Percentiles rank a stretch among this genome's conserved stretches.
Conservation (phyloP, 148 eudicot genomes). For the Persicaria tinctoria region DNA sequence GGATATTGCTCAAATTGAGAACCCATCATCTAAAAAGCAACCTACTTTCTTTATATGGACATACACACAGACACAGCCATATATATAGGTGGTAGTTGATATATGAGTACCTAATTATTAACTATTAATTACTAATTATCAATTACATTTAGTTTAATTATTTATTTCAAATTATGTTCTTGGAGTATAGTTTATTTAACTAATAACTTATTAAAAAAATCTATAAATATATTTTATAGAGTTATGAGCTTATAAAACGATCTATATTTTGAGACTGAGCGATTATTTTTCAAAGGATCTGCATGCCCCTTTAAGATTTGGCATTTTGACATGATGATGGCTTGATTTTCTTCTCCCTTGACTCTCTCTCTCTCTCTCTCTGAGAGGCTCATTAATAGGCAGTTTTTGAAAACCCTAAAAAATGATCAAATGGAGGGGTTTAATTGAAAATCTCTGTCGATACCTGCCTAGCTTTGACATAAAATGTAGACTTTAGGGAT, state of each 20-base stretch:
- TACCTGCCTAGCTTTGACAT: constrained; percentile 10
- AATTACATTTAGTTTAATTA: no score
- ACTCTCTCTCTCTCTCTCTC: not conserved
- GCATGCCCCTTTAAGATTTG: no score
- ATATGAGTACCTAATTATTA: not conserved
- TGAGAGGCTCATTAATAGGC: not conserved
- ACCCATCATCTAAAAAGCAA: constrained; percentile 9
- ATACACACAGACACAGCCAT: not conserved
- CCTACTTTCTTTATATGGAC: not conserved
- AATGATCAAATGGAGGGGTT: not conserved
- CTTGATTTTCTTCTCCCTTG: not conserved
- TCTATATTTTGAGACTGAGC: no score
- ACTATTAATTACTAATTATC: not conserved
- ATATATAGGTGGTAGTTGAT: not conserved
- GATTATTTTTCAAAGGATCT: no score
- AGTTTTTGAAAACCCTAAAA: not conserved
- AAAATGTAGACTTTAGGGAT: constrained; percentile 12
- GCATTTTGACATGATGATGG: not conserved
- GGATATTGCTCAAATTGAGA: not conserved
- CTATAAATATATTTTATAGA: no score
- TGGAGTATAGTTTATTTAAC: no score
- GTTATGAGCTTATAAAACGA: no score
- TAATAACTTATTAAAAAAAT: no score
- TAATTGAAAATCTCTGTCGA: constrained; percentile 3
- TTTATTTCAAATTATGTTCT: no score